Base-by-base conservation (phyloP, 805 yeast species). In the Saccharomycopsis sp. region DNA sequence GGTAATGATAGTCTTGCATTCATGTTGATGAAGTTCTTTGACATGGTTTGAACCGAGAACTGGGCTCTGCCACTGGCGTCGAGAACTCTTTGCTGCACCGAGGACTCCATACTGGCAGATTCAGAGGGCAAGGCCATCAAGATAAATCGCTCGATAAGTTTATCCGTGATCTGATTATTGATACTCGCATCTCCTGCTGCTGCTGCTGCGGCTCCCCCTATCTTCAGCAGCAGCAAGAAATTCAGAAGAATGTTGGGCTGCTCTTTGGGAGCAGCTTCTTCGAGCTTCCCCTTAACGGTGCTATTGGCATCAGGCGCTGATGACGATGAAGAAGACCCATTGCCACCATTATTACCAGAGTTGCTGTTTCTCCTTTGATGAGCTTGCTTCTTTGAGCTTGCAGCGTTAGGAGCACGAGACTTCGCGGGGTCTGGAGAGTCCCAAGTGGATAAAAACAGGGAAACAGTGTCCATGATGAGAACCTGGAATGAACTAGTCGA, bases 101-200 rank as follows among this genome's bases (percentile, higher is more conserved):
- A 50, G 35, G 59, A 57, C 26, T 56, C 53, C 17, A 67, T 67
- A 16, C 67, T 58, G 15, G 71, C 69, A 2, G 74, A 65, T 0
- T 74, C 62, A 0, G 82, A 68, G 0, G 94, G 92, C 19, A 84
- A 63, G 1, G 87, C 80, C 77, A 83, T 74, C 17, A 76, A 64
- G 5, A 85, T 60, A 37, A 84, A 62, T 52, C 77, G 71, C 52
- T 86, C 95, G 49, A 85, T 70, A 41, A 85, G 58, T 41, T 77
- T 78, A 50, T 85, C 94, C 0, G 83, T 68, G 53, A 81, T 50
- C 53, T 57, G 64, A 42, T 53, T 64, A 34, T 53, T 49, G 13
- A 54, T 45, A 39, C 42, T 43, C 2, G 54, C 32, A 5, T 41
- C 31, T 27, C 44, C 32, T n/a, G n/a, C n/a, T n/a, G n/a, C n/a